A percentile compares a stretch with the other conserved stretches of the same genome.
Conservation (phyloP, 2,329 filamentous ascomycete species). For the Microdochium paspali region DNA sequence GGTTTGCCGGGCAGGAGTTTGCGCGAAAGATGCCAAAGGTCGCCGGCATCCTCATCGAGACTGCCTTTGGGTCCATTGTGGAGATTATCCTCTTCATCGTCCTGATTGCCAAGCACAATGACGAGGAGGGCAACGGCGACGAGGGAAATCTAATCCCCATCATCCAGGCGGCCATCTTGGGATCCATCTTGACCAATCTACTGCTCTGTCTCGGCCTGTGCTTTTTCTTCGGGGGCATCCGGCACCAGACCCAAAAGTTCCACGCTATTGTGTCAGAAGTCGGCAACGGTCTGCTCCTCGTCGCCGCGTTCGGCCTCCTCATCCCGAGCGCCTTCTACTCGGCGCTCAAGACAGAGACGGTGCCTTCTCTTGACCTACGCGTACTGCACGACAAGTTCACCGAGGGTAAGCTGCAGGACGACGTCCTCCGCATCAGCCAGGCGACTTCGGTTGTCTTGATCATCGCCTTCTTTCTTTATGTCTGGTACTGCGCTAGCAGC, state of each 20-base stretch:
- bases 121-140: slow-evolving; percentile 36
- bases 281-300: slow-evolving; percentile 66
- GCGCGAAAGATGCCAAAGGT: slow-evolving; percentile 70
- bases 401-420: neutral
- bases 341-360: slow-evolving; percentile 23
- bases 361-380: slow-evolving; percentile 13
- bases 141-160: slow-evolving; percentile 22
- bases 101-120: slow-evolving; percentile 40
- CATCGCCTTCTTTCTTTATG: slow-evolving; percentile 59
- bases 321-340: slow-evolving; percentile 49
- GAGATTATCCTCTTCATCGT: slow-evolving; percentile 80
- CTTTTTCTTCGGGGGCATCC: slow-evolving; percentile 68
- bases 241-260: slow-evolving; percentile 59
- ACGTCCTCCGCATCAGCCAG: slow-evolving; percentile 18
- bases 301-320: slow-evolving; percentile 48
- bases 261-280: slow-evolving; percentile 70
- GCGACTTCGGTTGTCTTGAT: slow-evolving; percentile 60
- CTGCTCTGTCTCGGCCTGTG: slow-evolving; percentile 71
- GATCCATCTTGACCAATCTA: slow-evolving; percentile 75
- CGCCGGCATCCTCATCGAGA: slow-evolving; percentile 52
- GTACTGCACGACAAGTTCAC: slow-evolving; percentile 25
- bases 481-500: slow-evolving; percentile 64
- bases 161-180: slow-evolving; percentile 75
- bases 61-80: slow-evolving; percentile 63
- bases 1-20: slow-evolving; percentile 64